Percentiles rank a stretch among this genome's conserved stretches.
Evolutionary conservation across 345 rosid genomes (phyloP).

Genomic region (Acer yangbiense): DNA sequence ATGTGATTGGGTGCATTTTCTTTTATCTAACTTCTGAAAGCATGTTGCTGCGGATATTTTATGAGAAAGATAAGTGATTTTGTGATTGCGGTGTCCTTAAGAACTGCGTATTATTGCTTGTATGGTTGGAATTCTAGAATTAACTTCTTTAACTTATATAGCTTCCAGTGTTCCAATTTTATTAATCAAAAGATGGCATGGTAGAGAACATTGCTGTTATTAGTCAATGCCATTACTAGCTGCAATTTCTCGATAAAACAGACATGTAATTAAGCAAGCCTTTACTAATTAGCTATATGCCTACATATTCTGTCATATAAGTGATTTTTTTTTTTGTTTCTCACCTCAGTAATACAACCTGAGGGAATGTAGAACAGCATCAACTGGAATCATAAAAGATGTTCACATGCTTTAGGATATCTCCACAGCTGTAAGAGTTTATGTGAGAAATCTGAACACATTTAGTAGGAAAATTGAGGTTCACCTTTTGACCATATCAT

Average conservation of each 20-base stretch:
- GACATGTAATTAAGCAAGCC: background rate
- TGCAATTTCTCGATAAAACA: background rate
- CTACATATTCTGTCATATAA: background rate
- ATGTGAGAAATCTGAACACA: background rate
- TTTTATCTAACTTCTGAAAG: background rate
- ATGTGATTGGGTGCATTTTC: background rate
- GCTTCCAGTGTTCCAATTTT: background rate
- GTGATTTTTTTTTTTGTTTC: background rate
- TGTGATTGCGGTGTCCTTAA: background rate
- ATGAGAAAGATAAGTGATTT: background rate
- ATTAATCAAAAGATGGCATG: background rate
- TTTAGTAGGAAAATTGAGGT: background rate
- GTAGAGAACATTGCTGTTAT: background rate
- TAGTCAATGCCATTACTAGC: background rate
- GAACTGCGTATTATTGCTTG: background rate
- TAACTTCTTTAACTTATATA: background rate
- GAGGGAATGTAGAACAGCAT: background rate
- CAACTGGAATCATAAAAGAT: background rate
- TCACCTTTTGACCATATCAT: background rate
- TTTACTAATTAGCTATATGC: background rate
- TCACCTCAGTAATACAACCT: background rate
- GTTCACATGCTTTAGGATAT: background rate
- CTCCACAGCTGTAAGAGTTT: background rate
- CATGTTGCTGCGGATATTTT: background rate
- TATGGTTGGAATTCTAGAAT: constrained; percentile 10